Conservation (phyloP, 805 yeast genomes). For the Teunomyces cretensis region DNA sequence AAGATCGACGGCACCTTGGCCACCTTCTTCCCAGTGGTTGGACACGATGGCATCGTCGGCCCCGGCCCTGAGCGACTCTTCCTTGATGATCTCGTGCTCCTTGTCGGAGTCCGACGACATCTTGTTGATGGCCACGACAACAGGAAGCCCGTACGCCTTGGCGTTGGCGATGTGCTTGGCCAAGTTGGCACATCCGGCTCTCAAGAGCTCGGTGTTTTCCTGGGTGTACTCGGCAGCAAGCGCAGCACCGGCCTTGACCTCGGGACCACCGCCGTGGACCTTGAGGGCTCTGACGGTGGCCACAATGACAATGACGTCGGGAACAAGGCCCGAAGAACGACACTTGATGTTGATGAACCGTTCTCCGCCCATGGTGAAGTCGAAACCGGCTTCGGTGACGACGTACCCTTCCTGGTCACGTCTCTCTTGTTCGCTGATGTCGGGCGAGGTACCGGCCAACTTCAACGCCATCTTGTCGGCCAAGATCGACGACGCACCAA, state of each 20-base stretch:
- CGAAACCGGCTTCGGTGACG: slow-evolving; percentile 87
- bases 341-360: slow-evolving; percentile 81
- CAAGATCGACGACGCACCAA: slow-evolving; percentile 81
- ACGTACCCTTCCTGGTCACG: slow-evolving; percentile 66
- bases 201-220: slow-evolving; percentile 69
- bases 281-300: slow-evolving; percentile 84
- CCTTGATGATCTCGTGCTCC: slow-evolving; percentile 67
- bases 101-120: slow-evolving; percentile 70
- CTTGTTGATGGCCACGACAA: slow-evolving; percentile 79
- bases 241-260: slow-evolving; percentile 81
- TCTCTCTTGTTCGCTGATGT: slow-evolving; percentile 41
- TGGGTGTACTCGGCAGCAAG: slow-evolving; percentile 70
- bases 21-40: slow-evolving; percentile 88
- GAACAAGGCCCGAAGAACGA: slow-evolving; percentile 74
- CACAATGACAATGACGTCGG: slow-evolving; percentile 76
- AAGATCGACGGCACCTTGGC: slow-evolving; percentile 72
- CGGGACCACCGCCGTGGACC: slow-evolving; percentile 88
- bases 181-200: slow-evolving; percentile 70
- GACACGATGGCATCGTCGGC: slow-evolving; percentile 77
- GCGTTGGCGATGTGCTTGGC: slow-evolving; percentile 78
- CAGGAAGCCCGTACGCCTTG: slow-evolving; percentile 69
- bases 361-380: slow-evolving; percentile 91
- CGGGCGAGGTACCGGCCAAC: slow-evolving; percentile 65
- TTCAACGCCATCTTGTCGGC: slow-evolving; percentile 83
- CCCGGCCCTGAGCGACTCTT: slow-evolving; percentile 72